These are phyloP conservation scores for Russula brevipes DNA, from an alignment of 768 basidiomycete species.

Conservation along the genomic window DNA sequence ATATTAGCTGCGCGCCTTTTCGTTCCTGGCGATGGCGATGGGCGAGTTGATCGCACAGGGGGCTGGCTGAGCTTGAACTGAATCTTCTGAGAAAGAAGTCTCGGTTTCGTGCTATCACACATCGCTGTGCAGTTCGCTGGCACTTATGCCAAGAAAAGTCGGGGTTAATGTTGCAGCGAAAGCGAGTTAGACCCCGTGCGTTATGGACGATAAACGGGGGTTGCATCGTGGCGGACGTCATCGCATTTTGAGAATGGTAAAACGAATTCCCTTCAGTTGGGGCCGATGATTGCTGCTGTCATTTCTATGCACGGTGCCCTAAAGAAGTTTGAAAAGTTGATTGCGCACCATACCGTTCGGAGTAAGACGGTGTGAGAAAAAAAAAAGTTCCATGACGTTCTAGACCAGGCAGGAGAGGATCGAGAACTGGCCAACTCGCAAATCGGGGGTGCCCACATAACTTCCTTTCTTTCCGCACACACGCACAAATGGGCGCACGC, in stretches of 20 bases:
- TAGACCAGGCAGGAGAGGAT: constrained; percentile 5
- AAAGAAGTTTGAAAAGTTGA: neutral
- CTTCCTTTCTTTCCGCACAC: too few relatives aligned
- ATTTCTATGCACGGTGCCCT: neutral
- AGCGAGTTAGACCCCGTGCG: too few relatives aligned
- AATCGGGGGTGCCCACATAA: too few relatives aligned
- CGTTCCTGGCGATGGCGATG: neutral
- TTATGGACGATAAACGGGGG: constrained; percentile 3
- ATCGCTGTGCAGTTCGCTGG: neutral
- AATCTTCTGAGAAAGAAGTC: neutral
- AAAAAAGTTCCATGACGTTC: neutral
- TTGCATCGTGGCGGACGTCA: constrained; percentile 19
- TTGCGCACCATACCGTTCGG: neutral
- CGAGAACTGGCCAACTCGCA: neutral
- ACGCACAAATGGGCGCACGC: neutral
- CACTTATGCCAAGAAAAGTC: neutral
- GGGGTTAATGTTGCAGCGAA: neutral
- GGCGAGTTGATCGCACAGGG: neutral
- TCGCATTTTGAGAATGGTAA: neutral
- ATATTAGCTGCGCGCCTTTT: constrained; percentile 2
- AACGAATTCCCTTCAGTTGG: neutral
- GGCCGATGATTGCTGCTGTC: neutral
- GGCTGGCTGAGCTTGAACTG: neutral
- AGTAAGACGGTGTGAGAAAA: neutral
- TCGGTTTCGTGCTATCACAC: too few relatives aligned